Evolutionary conservation across 306 rosid species (phyloP).

Genomic region (Trifolium repens): DNA sequence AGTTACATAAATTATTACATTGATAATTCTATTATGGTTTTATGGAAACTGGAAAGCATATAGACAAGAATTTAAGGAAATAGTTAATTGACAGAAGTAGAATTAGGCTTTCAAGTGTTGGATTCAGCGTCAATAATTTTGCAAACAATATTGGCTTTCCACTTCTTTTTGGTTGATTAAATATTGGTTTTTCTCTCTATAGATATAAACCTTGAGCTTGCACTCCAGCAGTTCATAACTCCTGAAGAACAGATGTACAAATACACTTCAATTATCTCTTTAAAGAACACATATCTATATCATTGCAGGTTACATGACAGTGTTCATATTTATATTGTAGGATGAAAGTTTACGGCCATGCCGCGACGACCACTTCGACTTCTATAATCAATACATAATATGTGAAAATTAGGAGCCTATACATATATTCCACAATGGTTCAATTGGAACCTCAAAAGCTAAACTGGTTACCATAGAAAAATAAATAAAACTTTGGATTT

Average conservation of each 20-base stretch:
- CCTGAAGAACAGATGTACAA: slow-evolving; percentile 24
- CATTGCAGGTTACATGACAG: too few relatives aligned
- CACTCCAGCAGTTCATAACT: too few relatives aligned
- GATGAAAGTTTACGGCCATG: slow-evolving; percentile 67
- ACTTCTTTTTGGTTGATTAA: slow-evolving; percentile 62
- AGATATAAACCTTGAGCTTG: slow-evolving; percentile 57
- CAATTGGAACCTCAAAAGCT: slow-evolving; percentile 42
- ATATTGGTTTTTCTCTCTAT: slow-evolving; percentile 78
- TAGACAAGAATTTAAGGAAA: too few relatives aligned
- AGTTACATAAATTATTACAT: too few relatives aligned
- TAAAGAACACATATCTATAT: too few relatives aligned
- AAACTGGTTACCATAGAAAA: slow-evolving; percentile 60
- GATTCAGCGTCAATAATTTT: too few relatives aligned
- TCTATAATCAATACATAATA: slow-evolving; percentile 57
- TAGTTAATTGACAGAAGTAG: too few relatives aligned
- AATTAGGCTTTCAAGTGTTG: too few relatives aligned
- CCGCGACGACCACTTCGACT: slow-evolving; percentile 57
- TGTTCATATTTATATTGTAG: too few relatives aligned
- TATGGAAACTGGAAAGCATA: too few relatives aligned
- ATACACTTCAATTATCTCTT: slow-evolving; percentile 7
- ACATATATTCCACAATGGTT: slow-evolving; percentile 27
- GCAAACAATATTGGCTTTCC: too few relatives aligned
- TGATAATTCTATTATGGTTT: too few relatives aligned
- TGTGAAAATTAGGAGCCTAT: slow-evolving; percentile 48
- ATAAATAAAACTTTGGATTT: slow-evolving; percentile 40